These are phyloP conservation scores for Zychaea mexicana DNA, from an alignment of 371 early-diverging fungal species.

Conservation along the genomic window DNA sequence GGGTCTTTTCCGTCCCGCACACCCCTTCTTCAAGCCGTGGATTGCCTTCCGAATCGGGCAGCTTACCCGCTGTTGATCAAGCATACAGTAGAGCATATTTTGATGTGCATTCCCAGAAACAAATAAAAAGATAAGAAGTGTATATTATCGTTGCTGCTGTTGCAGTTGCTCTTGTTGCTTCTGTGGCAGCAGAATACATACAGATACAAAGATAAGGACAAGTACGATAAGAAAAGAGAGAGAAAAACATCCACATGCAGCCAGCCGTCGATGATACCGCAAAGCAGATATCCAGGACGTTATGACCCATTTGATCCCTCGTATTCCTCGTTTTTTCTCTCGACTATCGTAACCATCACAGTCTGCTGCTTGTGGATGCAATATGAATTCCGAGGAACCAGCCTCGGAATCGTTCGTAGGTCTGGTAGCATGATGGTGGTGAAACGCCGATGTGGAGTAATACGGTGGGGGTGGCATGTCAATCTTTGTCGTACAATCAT, in stretches of 20 bases:
- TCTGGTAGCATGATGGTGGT: not conserved
- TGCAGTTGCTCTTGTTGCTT: too few relatives aligned
- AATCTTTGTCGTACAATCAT: not conserved
- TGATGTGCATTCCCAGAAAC: too few relatives aligned
- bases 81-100: too few relatives aligned
- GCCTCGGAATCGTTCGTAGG: not conserved
- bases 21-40: not conserved
- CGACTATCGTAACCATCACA: not conserved
- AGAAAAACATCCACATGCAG: constrained; percentile 2
- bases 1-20: not conserved
- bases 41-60: not conserved
- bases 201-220: constrained; percentile 1
- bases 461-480: not conserved
- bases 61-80: not conserved
- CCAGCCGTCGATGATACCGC: not conserved
- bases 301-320: not conserved
- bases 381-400: too few relatives aligned
- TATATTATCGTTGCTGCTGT: not conserved
- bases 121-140: not conserved
- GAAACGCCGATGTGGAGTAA: not conserved
- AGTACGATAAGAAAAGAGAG: constrained; percentile 4
- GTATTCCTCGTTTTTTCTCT: not conserved
- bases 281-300: not conserved
- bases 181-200: constrained; percentile 4
- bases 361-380: not conserved